Evolutionary conservation across 805 yeast genomes (phyloP).

Genomic region (Suhomyces canberraensis): DNA sequence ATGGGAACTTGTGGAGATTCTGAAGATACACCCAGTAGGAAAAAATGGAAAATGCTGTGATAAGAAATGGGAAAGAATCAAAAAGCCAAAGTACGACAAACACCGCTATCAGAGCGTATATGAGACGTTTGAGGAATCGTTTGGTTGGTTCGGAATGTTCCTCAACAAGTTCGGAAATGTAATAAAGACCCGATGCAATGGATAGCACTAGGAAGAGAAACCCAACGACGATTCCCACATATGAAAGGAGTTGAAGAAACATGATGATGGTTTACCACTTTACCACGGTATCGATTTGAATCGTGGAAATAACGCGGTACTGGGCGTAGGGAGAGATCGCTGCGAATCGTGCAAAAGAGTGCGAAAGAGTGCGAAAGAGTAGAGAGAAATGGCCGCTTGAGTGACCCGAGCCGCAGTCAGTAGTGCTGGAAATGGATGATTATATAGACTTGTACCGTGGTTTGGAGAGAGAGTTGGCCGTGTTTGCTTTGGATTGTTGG

Average conservation of each 20-base stretch:
- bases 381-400: no score
- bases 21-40: constrained; percentile 74
- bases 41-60: constrained; percentile 62
- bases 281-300: no score
- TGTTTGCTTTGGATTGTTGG: no score
- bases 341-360: no score
- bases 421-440: no score
- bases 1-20: constrained; percentile 80
- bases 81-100: constrained; percentile 59
- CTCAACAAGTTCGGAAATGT: constrained; percentile 87
- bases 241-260: constrained; percentile 40
- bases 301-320: no score
- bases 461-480: no score
- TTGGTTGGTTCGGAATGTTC: constrained; percentile 87
- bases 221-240: constrained; percentile 36
- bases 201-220: constrained; percentile 43
- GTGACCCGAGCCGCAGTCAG: no score
- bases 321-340: no score
- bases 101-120: constrained; percentile 55
- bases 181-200: constrained; percentile 88
- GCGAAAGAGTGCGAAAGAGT: no score
- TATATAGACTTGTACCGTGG: no score
- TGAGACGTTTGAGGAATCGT: constrained; percentile 59
- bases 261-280: no score
- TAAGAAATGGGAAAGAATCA: constrained; percentile 76